Evolutionary conservation across 2,329 filamentous ascomycete species (phyloP).

Genomic region (Alternaria arbusti): DNA sequence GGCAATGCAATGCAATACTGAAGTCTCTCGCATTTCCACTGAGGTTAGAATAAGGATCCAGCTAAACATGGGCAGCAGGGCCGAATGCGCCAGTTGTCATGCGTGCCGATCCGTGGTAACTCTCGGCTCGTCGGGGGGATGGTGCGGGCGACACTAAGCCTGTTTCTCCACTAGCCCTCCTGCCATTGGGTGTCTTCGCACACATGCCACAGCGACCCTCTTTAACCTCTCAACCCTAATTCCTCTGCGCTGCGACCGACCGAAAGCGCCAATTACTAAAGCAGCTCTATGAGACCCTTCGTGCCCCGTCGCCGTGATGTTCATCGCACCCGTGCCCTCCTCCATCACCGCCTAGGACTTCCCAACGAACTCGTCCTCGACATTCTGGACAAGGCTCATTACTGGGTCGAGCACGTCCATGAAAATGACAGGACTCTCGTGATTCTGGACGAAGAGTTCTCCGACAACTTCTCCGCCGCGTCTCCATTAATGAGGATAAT

Average conservation of each 20-base stretch:
- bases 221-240: constrained; percentile 13
- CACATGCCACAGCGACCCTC: constrained; percentile 10
- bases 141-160: constrained; percentile 23
- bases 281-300: neutral
- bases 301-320: neutral
- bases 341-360: constrained; percentile 12
- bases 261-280: neutral
- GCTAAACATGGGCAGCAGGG: constrained; percentile 2
- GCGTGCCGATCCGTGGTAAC: constrained; percentile 10
- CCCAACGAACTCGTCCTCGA: constrained; percentile 21
- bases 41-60: neutral
- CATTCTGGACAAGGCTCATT: constrained; percentile 23
- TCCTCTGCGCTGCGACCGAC: constrained; percentile 9
- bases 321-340: constrained; percentile 5
- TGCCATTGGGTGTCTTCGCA: constrained; percentile 9
- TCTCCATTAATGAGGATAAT: constrained; percentile 10
- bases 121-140: constrained; percentile 20
- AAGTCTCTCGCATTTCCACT: neutral
- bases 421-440: neutral
- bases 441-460: constrained; percentile 11
- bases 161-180: constrained; percentile 9
- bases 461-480: constrained; percentile 8
- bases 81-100: constrained; percentile 7
- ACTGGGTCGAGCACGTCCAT: constrained; percentile 13
- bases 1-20: neutral